Evolutionary conservation across 257 asterid genomes (phyloP).

Genomic region (Anisodus acutangulus): DNA sequence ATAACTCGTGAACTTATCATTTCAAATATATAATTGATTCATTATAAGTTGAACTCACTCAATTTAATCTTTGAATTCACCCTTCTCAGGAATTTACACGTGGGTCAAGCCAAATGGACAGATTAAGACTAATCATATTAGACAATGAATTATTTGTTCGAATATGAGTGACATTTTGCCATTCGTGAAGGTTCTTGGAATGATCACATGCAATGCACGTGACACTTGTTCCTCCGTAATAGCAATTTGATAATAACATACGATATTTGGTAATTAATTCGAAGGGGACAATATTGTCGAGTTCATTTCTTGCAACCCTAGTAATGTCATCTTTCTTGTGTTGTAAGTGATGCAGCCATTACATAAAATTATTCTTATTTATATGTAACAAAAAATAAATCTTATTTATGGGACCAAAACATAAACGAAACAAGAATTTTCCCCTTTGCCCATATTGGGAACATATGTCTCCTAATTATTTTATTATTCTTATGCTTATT

Average conservation of each 20-base stretch:
- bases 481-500: not conserved
- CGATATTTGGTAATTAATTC: conserved; percentile 20
- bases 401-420: conserved; percentile 31
- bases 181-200: conserved; percentile 38
- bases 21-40: not conserved
- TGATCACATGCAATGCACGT: conserved; percentile 48
- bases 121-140: conserved; percentile 32
- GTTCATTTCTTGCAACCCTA: conserved; percentile 32
- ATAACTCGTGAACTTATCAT: no score
- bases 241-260: conserved; percentile 20
- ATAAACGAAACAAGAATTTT: conserved; percentile 35
- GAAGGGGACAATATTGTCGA: conserved; percentile 43
- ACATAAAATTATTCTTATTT: conserved; percentile 22
- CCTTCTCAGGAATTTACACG: conserved; percentile 27
- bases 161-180: conserved; percentile 20
- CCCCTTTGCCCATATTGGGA: conserved; percentile 30
- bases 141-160: conserved; percentile 31
- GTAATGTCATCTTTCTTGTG: conserved; percentile 43
- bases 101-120: conserved; percentile 36
- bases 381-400: not conserved
- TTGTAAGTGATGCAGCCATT: conserved; percentile 42
- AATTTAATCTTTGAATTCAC: not conserved
- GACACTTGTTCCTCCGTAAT: conserved; percentile 44
- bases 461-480: conserved; percentile 35
- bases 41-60: not conserved